phyloP scores from a whole-genome alignment of 2,329 filamentous ascomycete genomes.

The Fusarium incarnatum region DNA sequence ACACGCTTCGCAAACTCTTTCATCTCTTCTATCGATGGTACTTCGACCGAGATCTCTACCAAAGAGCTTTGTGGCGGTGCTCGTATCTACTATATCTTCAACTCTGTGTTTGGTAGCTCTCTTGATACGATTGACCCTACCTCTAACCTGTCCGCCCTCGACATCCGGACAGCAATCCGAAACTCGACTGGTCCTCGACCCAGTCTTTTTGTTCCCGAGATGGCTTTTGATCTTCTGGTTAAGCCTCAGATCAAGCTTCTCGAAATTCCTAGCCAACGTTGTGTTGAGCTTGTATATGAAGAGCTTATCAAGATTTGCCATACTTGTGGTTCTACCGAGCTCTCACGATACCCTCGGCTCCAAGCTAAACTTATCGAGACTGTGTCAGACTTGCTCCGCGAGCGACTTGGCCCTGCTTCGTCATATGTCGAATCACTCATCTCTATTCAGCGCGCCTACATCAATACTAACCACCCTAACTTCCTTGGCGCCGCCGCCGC shows the following conservation, averaged over 20 bases:
- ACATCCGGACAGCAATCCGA: conserved; percentile 96
- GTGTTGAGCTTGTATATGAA: conserved; percentile 97
- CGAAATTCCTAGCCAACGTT: conserved; percentile 93
- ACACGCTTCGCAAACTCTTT: conserved; percentile 98
- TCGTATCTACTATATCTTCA: conserved; percentile 98
- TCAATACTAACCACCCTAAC: conserved; percentile 99
- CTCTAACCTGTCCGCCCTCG: conserved; percentile 90
- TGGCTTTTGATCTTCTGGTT: conserved; percentile 96
- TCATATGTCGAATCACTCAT: conserved; percentile 96
- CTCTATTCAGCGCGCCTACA: conserved; percentile 96
- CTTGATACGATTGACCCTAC: conserved; percentile 97
- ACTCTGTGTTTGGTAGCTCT: conserved; percentile 97
- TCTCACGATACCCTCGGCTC: conserved; percentile 89
- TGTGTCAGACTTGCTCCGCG: conserved; percentile 92
- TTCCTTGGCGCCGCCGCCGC: conserved; percentile 96
- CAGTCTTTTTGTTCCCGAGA: conserved; percentile 95
- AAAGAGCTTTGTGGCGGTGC: conserved; percentile 97
- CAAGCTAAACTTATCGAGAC: conserved; percentile 98
- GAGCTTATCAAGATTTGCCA: conserved; percentile 99
- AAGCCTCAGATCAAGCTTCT: conserved; percentile 99
- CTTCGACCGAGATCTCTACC: conserved; percentile 97
- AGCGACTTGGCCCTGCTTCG: conserved; percentile 89
- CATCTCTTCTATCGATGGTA: conserved; percentile 98
- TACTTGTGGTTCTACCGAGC: conserved; percentile 94
- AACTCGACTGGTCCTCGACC: conserved; percentile 97